Base-by-base conservation (phyloP, 805 yeast species). In the Phaffomyces antillensis region DNA sequence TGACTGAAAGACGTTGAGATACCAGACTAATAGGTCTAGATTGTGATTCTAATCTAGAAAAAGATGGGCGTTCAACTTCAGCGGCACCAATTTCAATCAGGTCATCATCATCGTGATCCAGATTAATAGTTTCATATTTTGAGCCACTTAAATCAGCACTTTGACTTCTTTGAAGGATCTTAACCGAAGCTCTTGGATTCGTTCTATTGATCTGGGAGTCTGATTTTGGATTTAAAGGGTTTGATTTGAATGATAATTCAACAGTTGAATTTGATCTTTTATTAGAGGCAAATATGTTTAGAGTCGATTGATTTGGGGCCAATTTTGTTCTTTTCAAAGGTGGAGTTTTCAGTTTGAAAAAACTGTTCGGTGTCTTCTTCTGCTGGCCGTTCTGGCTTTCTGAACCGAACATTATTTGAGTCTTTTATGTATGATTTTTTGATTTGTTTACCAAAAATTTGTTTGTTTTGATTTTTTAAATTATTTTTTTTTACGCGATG, bases 221-320 rank as follows among this genome's bases (percentile, higher is more conserved):
- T 2, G 44, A 28, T 2, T 41, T 25, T 2, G 17, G n/a, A 2
- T 33, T 18, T n/a, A 47, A 37, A 9, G 49, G 49, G 2, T 40
- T 24, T 33, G 38, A 25, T 16, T 25, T 32, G 13, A 24, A 12
- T 13, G 38, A 10, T 18, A 38, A 31, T 1, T 33, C 43, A 8
- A 39, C 11, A 13, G 30, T 28, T 9, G 48, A 33, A 10, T 5
- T 36, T 31, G 43, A 28, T 18, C 41, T 35, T 18, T 36, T 36
- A 15, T 31, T 34, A 24, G 23, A 20, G 31, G 41, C 17, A 24
- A 46, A 43, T 24, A 46, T 40, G 25, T 43, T 40, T 13, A 49
- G 28, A 4, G 50, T 46, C 18, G 39, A n/a, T 26, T 49, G 52
- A 17, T 35, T 39, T 7, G 41, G n/a, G 10, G 30, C 42, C 2